Evolutionary conservation across 768 basidiomycete species (phyloP).

Genomic region (Amanita jacksonii): DNA sequence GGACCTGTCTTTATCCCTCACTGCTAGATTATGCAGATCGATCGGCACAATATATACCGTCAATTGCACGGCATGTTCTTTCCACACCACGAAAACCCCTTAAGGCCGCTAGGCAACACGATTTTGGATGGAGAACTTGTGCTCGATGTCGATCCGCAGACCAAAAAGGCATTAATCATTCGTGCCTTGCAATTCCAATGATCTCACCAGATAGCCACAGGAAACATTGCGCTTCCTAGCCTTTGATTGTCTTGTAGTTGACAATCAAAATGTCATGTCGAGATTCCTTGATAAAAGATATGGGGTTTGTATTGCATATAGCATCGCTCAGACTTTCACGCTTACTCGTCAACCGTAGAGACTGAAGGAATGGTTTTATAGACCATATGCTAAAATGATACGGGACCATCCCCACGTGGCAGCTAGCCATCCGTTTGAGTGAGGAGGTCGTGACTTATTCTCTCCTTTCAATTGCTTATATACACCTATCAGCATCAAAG

Average conservation of each 20-base stretch:
- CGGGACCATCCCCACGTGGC: slow-evolving; percentile 59
- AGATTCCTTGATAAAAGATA: slow-evolving; percentile 80
- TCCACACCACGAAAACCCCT: slow-evolving; percentile 74
- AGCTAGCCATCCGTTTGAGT: slow-evolving; percentile 68
- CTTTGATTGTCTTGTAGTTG: slow-evolving; percentile 88
- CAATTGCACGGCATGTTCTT: slow-evolving; percentile 72
- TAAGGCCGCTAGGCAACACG: slow-evolving; percentile 62
- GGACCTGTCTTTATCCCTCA: neutral
- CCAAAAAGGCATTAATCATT: slow-evolving; percentile 44
- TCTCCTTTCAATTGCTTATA: neutral
- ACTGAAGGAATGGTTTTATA: slow-evolving; percentile 72
- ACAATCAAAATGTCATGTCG: slow-evolving; percentile 81
- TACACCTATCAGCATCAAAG: slow-evolving; percentile 53
- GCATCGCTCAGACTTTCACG: too few species aligned
- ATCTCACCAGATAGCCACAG: slow-evolving; percentile 30
- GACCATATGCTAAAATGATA: slow-evolving; percentile 67
- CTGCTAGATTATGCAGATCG: slow-evolving; percentile 59
- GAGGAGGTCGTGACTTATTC: slow-evolving; percentile 29
- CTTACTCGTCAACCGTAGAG: too few species aligned
- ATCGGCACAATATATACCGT: slow-evolving; percentile 87
- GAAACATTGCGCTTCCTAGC: slow-evolving; percentile 75
- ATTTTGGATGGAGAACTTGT: slow-evolving; percentile 93
- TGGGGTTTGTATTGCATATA: slow-evolving; percentile 65
- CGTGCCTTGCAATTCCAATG: neutral
- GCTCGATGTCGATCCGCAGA: slow-evolving; percentile 74